Base-by-base conservation (phyloP, 2,329 filamentous ascomycete species). In the Dactylellina cionopaga region DNA sequence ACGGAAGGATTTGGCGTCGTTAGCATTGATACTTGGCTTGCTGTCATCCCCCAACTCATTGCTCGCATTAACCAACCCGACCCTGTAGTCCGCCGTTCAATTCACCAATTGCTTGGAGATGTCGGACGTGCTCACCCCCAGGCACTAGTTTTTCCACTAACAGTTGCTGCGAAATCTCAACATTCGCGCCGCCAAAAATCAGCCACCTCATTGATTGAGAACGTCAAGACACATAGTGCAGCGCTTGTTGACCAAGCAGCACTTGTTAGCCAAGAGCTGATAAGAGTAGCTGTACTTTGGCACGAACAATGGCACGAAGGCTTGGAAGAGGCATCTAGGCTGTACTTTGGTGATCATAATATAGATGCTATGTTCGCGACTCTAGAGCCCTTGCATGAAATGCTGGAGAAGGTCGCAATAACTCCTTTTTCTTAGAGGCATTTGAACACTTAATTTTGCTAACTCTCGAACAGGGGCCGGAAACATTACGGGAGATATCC, bases 251-350 rank as follows among this genome's bases (percentile, higher is more conserved):
- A 97, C 75, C 95, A 99, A 81, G 95, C 95, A 33, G 94, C 96
- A 79, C 85, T 93, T 47, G 93, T 99, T 76, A 98, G 94, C 79
- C 91, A 95, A 78, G 96, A 99, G 80, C 87, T 99, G 63, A 98
- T 99, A 78, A 89, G 95, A 55, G 96, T 99, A 69, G 95, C 95
- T 13, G 94, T 99, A 1, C 81, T 99, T 22, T 99, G 96, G 96
- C 95, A 99, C 79, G 95, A 99, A 78, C 90, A 96, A 75, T 99
- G 95, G 95, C 95, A 99, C 76, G 96, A 99, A 81, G 96, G 91
- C 25, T 85, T 99, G 13, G 95, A 99, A 81, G 96, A 99, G 82
- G 96, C 95, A 0, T 97, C 92, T 29, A 88, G 95, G 58, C 84
- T 99, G 15, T 99, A 98, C 83, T 99, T 99, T 81, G 95, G 94